These are phyloP conservation scores for Dactylonectria estremocensis DNA, from an alignment of 2,329 filamentous ascomycete species.

Conservation along the genomic window DNA sequence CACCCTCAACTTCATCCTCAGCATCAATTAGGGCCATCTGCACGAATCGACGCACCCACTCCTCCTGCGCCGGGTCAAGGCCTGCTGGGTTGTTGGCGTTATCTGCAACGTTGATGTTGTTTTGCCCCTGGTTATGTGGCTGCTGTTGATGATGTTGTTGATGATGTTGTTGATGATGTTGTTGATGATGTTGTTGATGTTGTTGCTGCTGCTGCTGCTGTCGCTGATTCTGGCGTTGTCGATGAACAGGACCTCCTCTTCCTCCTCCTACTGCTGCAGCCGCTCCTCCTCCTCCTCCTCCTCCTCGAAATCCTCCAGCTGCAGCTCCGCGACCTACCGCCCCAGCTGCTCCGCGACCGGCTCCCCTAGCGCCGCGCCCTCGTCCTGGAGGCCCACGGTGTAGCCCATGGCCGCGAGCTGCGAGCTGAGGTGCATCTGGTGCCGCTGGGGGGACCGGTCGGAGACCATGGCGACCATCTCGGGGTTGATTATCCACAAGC, in stretches of 20 bases:
- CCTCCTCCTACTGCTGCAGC: constrained; percentile 33
- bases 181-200: constrained; percentile 17
- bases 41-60: constrained; percentile 70
- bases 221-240: constrained; percentile 43
- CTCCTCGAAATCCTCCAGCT: constrained; percentile 22
- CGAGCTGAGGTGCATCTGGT: constrained; percentile 49
- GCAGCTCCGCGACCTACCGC: constrained; percentile 38
- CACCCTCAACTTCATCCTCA: constrained; percentile 65
- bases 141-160: constrained; percentile 35
- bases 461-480: constrained; percentile 44
- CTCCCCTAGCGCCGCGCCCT: constrained; percentile 27
- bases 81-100: constrained; percentile 46
- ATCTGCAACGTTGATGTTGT: constrained; percentile 20
- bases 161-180: constrained; percentile 35
- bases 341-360: constrained; percentile 43
- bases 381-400: constrained; percentile 42
- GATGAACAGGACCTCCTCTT: constrained; percentile 47
- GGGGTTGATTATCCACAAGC: constrained; percentile 60
- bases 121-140: constrained; percentile 43
- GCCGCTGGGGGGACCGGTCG: constrained; percentile 49
- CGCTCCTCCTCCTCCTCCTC: constrained; percentile 19
- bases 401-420: constrained; percentile 46
- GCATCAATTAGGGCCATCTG: constrained; percentile 68
- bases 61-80: constrained; percentile 63
- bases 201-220: constrained; percentile 37